These are phyloP conservation scores for Cicer chorassanicum DNA, from an alignment of 306 rosid genomes.

Conservation along the genomic window DNA sequence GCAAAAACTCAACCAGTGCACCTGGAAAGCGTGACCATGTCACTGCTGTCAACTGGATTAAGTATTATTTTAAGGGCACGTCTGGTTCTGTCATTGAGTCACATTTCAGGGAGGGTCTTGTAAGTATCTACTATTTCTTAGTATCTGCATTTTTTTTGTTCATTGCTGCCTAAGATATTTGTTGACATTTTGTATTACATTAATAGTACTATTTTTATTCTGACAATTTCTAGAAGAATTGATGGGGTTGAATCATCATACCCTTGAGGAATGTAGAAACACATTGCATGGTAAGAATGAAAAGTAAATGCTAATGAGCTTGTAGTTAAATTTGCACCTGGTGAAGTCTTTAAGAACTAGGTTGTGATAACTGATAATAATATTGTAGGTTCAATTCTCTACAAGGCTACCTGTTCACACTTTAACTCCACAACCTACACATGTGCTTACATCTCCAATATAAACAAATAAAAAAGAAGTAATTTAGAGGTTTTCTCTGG, in stretches of 20 bases:
- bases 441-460: constrained; percentile 8
- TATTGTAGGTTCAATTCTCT: constrained; percentile 11
- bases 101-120: constrained; percentile 88
- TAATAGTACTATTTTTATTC: not conserved
- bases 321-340: constrained; percentile 9
- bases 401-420: not conserved
- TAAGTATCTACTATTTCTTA: constrained; percentile 49
- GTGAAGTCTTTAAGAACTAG: not conserved
- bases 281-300: not conserved
- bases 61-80: constrained; percentile 78
- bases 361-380: not conserved
- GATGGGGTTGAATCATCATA: constrained; percentile 22
- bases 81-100: constrained; percentile 64
- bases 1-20: constrained; percentile 49
- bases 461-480: not conserved
- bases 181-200: no score
- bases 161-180: not conserved
- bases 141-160: not conserved
- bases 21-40: constrained; percentile 50
- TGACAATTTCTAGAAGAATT: constrained; percentile 30
- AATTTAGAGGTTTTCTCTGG: not conserved
- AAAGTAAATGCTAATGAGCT: not conserved
- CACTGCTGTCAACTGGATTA: constrained; percentile 86
- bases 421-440: not conserved
- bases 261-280: constrained; percentile 23